Evolutionary conservation across 345 rosid genomes (phyloP).

Genomic region (Xanthoceras sorbifolium): DNA sequence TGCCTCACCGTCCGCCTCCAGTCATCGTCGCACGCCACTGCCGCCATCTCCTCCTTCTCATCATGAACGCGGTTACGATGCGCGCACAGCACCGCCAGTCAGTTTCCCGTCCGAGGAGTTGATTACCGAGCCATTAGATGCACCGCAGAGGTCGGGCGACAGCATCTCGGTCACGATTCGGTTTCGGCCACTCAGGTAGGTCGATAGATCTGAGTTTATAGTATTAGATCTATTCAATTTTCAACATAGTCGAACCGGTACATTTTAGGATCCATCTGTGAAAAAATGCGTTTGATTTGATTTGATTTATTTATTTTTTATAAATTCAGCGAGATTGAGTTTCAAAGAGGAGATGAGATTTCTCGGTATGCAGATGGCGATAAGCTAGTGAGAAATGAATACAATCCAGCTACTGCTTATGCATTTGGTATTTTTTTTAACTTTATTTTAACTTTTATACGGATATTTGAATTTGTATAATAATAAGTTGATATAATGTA

Average conservation of each 20-base stretch:
- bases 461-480: neutral
- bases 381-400: slow-evolving; percentile 85
- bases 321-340: slow-evolving; percentile 80
- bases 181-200: slow-evolving; percentile 90
- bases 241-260: slow-evolving; percentile 12
- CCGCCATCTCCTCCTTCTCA: no score
- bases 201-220: slow-evolving; percentile 52
- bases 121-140: slow-evolving; percentile 61
- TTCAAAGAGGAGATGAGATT: slow-evolving; percentile 91
- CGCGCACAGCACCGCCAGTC: slow-evolving; percentile 41
- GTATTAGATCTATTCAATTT: slow-evolving; percentile 61
- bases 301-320: no score
- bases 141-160: slow-evolving; percentile 61
- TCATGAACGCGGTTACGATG: slow-evolving; percentile 45
- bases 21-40: no score
- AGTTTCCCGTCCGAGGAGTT: slow-evolving; percentile 70
- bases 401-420: slow-evolving; percentile 81
- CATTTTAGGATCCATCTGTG: no score
- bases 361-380: slow-evolving; percentile 97
- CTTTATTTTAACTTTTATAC: neutral
- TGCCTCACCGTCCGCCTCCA: no score
- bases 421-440: slow-evolving; percentile 82
- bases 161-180: slow-evolving; percentile 98
- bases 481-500: neutral
- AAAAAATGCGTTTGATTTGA: no score